Percentiles rank a stretch among this genome's conserved stretches.
Evolutionary conservation across 192 early-diverging fungal genomes (phyloP).

Genomic region (Spinellus fusiger): DNA sequence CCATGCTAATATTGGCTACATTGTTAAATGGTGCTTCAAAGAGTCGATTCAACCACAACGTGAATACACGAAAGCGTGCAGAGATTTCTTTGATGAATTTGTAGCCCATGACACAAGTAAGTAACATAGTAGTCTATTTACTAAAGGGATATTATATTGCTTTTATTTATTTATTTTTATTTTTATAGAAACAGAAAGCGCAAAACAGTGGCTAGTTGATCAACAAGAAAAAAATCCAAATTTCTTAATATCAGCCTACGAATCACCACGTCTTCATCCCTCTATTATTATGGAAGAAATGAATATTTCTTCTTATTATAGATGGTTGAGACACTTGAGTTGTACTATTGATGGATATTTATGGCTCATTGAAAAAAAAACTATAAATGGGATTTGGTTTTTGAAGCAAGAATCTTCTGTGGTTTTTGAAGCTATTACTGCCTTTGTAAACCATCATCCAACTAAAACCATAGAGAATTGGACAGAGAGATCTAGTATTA

Average conservation of each 20-base stretch:
- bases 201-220: conserved; percentile 1
- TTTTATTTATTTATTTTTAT: neutral
- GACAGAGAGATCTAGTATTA: neutral
- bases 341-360: conserved; percentile 30
- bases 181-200: neutral
- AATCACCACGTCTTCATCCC: neutral
- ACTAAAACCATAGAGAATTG: neutral
- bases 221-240: neutral
- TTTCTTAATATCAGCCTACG: neutral
- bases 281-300: neutral
- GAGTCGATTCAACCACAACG: conserved; percentile 46
- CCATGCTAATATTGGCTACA: conserved; percentile 33
- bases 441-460: neutral
- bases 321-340: conserved; percentile 22
- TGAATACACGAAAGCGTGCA: conserved; percentile 58
- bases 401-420: conserved; percentile 4
- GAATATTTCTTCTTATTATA: neutral
- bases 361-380: conserved; percentile 23
- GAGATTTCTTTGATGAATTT: conserved; percentile 56
- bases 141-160: neutral
- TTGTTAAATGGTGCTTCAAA: conserved; percentile 54
- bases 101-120: conserved; percentile 42
- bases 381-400: conserved; percentile 8
- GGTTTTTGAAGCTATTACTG: neutral
- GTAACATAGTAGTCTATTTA: neutral